These are phyloP conservation scores for Neopestalotiopsis clavispora DNA, from an alignment of 2,329 filamentous ascomycete species.

Conservation along the genomic window DNA sequence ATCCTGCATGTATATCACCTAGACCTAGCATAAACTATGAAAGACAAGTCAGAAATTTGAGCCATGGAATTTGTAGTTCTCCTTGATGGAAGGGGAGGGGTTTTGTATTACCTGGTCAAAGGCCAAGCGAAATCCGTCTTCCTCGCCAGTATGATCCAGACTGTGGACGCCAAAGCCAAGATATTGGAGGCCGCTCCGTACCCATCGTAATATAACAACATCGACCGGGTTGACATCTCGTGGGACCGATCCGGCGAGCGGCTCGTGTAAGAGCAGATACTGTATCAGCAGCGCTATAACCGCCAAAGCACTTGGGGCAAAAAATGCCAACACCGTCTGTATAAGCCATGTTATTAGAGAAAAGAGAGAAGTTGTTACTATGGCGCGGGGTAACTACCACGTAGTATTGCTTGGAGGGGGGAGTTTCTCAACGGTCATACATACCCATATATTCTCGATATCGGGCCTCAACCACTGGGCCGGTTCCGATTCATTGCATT, in stretches of 20 bases:
- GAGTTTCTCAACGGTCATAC: neutral
- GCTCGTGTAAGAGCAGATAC: conserved; percentile 28
- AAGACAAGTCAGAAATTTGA: neutral
- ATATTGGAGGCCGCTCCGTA: conserved; percentile 14
- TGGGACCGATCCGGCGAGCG: conserved; percentile 19
- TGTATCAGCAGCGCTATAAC: conserved; percentile 27
- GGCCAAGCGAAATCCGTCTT: conserved; percentile 13
- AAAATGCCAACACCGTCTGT: conserved; percentile 29
- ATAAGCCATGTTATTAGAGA: neutral
- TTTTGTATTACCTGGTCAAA: conserved; percentile 26
- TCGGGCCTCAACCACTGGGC: conserved; percentile 4
- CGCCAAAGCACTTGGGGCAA: conserved; percentile 27
- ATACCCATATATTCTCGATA: conserved; percentile 17
- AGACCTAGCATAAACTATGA: conserved; percentile 28
- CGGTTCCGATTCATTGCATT: conserved; percentile 8
- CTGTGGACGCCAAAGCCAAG: conserved; percentile 5
- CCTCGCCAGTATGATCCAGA: conserved; percentile 1
- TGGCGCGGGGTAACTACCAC: neutral
- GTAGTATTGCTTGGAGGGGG: too few species aligned
- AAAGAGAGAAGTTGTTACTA: neutral
- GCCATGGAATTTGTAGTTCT: neutral
- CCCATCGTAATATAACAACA: conserved; percentile 12
- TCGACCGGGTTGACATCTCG: conserved; percentile 12
- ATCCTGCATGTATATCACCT: conserved; percentile 30
- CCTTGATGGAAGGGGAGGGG: neutral